A percentile compares a stretch with the other conserved stretches of the same genome.
These are phyloP conservation scores for Xylariales sp. DNA, from an alignment of 2,329 filamentous ascomycete species.

Conservation along the genomic window DNA sequence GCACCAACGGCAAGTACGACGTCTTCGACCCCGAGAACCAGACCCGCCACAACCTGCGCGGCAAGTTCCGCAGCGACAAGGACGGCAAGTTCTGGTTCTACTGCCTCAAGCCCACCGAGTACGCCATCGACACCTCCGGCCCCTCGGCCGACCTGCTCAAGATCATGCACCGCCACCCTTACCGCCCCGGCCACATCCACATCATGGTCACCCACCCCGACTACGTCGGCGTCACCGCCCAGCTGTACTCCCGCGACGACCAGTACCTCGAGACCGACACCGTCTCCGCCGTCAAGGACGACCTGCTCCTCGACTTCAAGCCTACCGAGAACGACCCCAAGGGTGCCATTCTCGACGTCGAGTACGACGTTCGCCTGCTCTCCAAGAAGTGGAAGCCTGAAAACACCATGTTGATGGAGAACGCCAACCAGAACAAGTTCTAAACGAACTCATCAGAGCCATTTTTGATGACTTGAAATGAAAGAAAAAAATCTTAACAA, in stretches of 20 bases:
- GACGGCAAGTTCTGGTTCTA: slow-evolving; percentile 6
- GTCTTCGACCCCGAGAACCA: slow-evolving; percentile 6
- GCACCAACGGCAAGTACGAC: slow-evolving; percentile 39
- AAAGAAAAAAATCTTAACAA: no score
- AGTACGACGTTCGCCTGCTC: slow-evolving; percentile 24
- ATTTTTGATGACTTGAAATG: no score
- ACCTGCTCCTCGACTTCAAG: slow-evolving; percentile 29
- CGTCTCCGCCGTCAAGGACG: slow-evolving; percentile 38
- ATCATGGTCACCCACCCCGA: slow-evolving; percentile 43
- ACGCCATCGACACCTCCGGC: slow-evolving; percentile 17
- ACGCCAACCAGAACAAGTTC: slow-evolving; percentile 6
- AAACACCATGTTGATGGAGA: slow-evolving; percentile 4
- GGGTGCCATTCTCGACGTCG: slow-evolving; percentile 23
- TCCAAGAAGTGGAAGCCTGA: slow-evolving; percentile 6
- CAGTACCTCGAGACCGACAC: slow-evolving; percentile 47
- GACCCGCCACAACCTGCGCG: slow-evolving; percentile 5
- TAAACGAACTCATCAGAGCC: no score
- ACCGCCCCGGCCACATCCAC: slow-evolving; percentile 32
- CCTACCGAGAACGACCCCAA: slow-evolving; percentile 21
- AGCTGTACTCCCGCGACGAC: slow-evolving; percentile 61
- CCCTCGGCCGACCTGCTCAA: slow-evolving; percentile 28
- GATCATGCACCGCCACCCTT: slow-evolving; percentile 30
- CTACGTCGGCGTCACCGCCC: slow-evolving; percentile 51
- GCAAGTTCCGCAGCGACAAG: slow-evolving; percentile 6
- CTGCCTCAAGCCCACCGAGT: slow-evolving; percentile 6